Base-by-base conservation (phyloP, 1,139 yeast genomes). In the Yamadazyma friedrichii region DNA sequence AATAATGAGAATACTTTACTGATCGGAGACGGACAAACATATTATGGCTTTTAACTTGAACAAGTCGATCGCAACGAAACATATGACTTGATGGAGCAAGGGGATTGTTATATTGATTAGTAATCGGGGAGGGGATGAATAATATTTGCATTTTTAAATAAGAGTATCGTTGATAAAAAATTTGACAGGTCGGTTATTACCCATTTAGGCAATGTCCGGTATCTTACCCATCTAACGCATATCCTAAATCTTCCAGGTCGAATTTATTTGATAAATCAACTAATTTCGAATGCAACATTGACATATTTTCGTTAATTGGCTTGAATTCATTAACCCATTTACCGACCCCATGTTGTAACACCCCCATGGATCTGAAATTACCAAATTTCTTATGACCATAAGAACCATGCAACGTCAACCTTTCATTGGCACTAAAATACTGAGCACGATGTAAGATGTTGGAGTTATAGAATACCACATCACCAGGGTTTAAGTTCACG, bases 281-380 rank as follows among this genome's bases (percentile, higher is more conserved):
- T 48, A 76, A 62, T 42, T 72, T 71, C 1, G 46, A 51, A 45
- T 64, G 61, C 52, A 76, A 57, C 48, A 54, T 45, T 22, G 47
- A 48, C 56, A 75, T 62, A 41, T 66, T 67, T 10, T 52, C 56
- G 39, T 68, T 70, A 13, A 52, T 48, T 1, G 80, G 74, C 39
- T 61, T 48, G 42, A 76, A 67, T 5, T 64, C 52, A 13, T 70
- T 67, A 33, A 76, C 59, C 82, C 82, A 77, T 30, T 66, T 65
- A 6, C 69, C 74, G 6, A 76, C 80, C 0, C 81, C 82, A 49
- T 76, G 80, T 53, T 77, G 82, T 41, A 77, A 67, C 13, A 77
- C 70, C 4, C 80, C 78, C 48, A 65, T 67, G 3, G 82, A 80
- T 45, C 82, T 62, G 20, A 64, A 54, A 43, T 62, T 61, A 4